Evolutionary conservation across 176 grass and related monocot species (phyloP).

Genomic region (Aechmea fasciata): DNA sequence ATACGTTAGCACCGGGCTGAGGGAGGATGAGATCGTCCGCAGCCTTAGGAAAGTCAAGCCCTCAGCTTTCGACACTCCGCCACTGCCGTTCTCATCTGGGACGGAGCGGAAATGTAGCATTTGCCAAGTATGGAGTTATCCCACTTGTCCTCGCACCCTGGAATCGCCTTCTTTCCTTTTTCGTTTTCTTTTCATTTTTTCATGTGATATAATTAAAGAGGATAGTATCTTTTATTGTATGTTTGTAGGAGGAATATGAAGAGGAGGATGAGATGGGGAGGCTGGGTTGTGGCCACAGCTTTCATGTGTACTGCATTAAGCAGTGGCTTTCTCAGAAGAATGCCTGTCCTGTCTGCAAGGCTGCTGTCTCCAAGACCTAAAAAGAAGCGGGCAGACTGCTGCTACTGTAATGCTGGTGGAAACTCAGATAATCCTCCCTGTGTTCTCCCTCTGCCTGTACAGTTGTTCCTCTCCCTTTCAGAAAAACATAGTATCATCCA

Average conservation of each 20-base stretch:
- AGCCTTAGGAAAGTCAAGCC: slow-evolving; percentile 47
- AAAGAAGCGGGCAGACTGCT: slow-evolving; percentile 9
- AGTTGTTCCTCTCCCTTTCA: not conserved
- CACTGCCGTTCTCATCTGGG: slow-evolving; percentile 38
- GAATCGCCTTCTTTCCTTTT: not conserved
- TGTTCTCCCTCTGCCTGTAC: slow-evolving; percentile 21
- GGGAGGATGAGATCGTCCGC: slow-evolving; percentile 52
- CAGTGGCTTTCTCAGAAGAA: slow-evolving; percentile 95
- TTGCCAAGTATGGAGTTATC: slow-evolving; percentile 48
- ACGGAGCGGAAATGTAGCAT: slow-evolving; percentile 61
- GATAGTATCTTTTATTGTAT: not conserved
- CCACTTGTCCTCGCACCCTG: not conserved
- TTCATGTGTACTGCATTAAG: slow-evolving; percentile 85
- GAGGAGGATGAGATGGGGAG: slow-evolving; percentile 54
- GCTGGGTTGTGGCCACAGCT: slow-evolving; percentile 66
- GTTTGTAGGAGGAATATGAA: slow-evolving; percentile 71
- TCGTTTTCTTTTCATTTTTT: not conserved
- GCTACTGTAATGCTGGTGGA: slow-evolving; percentile 8
- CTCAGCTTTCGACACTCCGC: slow-evolving; percentile 35
- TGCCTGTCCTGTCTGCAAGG: slow-evolving; percentile 84
- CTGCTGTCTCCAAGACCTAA: slow-evolving; percentile 44
- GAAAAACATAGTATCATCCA: too few species aligned
- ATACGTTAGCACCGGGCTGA: slow-evolving; percentile 82
- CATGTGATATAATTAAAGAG: not conserved
- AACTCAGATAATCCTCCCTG: slow-evolving; percentile 11